A percentile compares a stretch with the other conserved stretches of the same genome.
Conservation (phyloP, 768 basidiomycete genomes). For the Lepiota subincarnata region DNA sequence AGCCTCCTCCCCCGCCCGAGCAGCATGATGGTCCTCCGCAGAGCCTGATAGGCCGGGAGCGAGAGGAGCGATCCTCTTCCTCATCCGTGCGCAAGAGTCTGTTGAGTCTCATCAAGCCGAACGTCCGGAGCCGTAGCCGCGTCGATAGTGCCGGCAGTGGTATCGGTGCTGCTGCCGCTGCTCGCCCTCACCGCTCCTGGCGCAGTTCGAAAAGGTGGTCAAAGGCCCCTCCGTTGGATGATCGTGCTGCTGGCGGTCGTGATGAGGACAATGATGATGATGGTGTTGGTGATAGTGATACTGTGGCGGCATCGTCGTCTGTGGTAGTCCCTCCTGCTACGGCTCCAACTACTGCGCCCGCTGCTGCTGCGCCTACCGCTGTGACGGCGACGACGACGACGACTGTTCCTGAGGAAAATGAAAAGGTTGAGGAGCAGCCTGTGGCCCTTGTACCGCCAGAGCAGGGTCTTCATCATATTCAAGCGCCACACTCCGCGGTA, state of each 20-base stretch:
- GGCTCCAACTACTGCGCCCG: neutral
- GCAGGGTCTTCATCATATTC: neutral
- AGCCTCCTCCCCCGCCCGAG: neutral
- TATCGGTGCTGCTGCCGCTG: too few species aligned
- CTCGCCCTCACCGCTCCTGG: slow-evolving; percentile 21
- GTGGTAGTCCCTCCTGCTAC: neutral
- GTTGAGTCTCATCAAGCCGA: slow-evolving; percentile 24
- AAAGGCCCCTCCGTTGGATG: slow-evolving; percentile 19
- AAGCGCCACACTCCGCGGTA: neutral
- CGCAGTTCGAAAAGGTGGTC: slow-evolving; percentile 28
- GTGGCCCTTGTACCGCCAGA: too few species aligned
- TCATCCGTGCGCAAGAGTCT: slow-evolving; percentile 32
- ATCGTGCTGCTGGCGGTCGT: neutral
- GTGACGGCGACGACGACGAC: too few species aligned
- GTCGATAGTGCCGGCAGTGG: slow-evolving; percentile 10
- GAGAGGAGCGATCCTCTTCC: too few species aligned
- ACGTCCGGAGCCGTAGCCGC: slow-evolving; percentile 8
- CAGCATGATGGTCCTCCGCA: neutral
- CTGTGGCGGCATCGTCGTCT: neutral
- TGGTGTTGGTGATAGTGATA: neutral
- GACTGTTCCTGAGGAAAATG: neutral
- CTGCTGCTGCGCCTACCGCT: too few species aligned
- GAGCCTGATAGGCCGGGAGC: slow-evolving; percentile 13
- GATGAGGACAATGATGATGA: too few species aligned
- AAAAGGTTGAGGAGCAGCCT: neutral